Evolutionary conservation across 1,284 basidiomycete genomes (phyloP).

Genomic region (Melampsora larici-populina): DNA sequence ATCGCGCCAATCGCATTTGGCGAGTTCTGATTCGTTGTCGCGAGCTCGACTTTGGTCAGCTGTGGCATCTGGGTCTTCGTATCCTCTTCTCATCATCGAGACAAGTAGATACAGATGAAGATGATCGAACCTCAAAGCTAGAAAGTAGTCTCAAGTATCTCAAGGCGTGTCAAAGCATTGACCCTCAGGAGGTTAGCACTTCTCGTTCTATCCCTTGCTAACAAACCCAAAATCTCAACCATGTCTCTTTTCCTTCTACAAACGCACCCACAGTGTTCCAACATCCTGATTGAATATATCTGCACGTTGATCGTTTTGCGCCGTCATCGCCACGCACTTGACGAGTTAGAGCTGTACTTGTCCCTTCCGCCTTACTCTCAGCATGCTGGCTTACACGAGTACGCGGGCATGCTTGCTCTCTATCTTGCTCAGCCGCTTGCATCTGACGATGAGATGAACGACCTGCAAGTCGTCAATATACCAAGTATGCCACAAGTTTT

Average conservation of each 20-base stretch:
- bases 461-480: neutral
- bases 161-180: conserved; percentile 15
- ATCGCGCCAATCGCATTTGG: conserved; percentile 15
- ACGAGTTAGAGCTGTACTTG: conserved; percentile 25
- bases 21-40: conserved; percentile 25
- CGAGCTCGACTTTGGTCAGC: conserved; percentile 23
- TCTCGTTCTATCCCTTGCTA: neutral
- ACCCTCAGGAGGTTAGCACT: conserved; percentile 14
- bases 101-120: too few species aligned
- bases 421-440: neutral
- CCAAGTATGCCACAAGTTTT: neutral
- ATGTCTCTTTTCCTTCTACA: neutral
- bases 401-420: conserved; percentile 22
- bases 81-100: neutral
- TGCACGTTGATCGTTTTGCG: neutral
- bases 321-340: conserved; percentile 5
- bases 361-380: conserved; percentile 15
- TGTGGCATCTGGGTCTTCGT: conserved; percentile 32
- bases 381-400: conserved; percentile 28
- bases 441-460: conserved; percentile 6
- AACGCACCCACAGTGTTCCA: neutral
- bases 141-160: conserved; percentile 18
- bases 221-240: neutral
- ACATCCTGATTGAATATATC: conserved; percentile 31
- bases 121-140: neutral